phyloP scores from a whole-genome alignment of 2,329 filamentous ascomycete genomes.

The Scorias spongiosa region DNA sequence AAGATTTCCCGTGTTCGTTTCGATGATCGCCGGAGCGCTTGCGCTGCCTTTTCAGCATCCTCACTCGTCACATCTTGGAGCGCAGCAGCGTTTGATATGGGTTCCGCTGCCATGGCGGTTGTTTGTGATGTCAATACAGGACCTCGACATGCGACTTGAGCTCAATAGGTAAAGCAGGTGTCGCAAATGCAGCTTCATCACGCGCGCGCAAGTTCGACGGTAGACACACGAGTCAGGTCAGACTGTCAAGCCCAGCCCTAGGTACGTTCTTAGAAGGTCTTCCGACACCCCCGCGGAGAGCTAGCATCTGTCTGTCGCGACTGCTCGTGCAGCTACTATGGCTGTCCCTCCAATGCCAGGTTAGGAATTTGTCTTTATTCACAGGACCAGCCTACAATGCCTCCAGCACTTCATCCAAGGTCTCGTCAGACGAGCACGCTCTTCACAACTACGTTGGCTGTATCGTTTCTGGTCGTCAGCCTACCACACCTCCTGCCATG shows the following conservation, averaged over 20 bases:
- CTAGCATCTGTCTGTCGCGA: neutral
- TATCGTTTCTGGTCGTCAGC: conserved; percentile 83
- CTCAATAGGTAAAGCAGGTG: no score
- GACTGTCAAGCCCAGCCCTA: no score
- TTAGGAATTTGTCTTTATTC: no score
- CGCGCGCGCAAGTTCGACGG: no score
- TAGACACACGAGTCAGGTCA: no score
- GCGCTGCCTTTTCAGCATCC: conserved; percentile 9
- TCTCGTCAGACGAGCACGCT: conserved; percentile 87
- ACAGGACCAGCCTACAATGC: conserved; percentile 39
- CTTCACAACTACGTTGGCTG: conserved; percentile 80
- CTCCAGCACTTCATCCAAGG: conserved; percentile 76
- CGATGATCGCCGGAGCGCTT: conserved; percentile 29
- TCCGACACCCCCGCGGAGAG: neutral
- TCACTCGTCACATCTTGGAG: conserved; percentile 8
- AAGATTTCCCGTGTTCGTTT: conserved; percentile 41
- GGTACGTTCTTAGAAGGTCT: neutral
- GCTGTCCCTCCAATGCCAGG: neutral
- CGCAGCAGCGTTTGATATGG: neutral
- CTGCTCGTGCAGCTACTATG: neutral
- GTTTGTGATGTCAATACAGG: conserved; percentile 6
- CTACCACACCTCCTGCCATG: conserved; percentile 85
- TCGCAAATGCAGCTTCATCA: no score
- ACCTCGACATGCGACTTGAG: neutral
- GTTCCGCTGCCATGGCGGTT: conserved; percentile 1